phyloP scores from a whole-genome alignment of 2,329 filamentous ascomycete genomes.

The Teratosphaeriaceae sp. region DNA sequence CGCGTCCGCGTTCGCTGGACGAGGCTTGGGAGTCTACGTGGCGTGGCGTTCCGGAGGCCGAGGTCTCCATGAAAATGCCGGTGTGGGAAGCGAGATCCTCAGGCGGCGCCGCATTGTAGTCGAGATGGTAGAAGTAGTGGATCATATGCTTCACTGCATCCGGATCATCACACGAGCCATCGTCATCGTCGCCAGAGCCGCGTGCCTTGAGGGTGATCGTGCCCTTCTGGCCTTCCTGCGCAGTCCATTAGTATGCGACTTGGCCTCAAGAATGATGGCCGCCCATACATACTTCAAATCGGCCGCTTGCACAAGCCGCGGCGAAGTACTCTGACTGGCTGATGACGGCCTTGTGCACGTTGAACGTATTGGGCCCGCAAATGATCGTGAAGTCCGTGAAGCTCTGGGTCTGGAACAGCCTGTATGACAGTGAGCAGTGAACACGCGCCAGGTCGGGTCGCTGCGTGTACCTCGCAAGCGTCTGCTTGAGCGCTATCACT shows the following conservation, averaged over 20 bases:
- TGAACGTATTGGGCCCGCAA: slow-evolving; percentile 34
- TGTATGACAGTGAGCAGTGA: too few relatives aligned
- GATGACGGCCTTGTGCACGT: slow-evolving; percentile 36
- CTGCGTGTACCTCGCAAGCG: too few relatives aligned
- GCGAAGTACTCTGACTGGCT: slow-evolving; percentile 34
- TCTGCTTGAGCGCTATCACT: too few relatives aligned
- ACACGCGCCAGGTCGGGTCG: too few relatives aligned
- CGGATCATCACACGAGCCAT: slow-evolving; percentile 17
- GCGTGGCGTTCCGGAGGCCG: too few relatives aligned
- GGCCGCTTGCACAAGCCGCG: slow-evolving; percentile 9
- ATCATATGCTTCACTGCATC: slow-evolving; percentile 21
- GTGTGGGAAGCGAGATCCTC: too few relatives aligned
- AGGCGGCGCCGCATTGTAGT: slow-evolving; percentile 13
- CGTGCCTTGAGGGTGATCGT: slow-evolving; percentile 14
- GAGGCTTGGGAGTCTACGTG: too few relatives aligned
- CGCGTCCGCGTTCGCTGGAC: too few relatives aligned
- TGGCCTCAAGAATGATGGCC: background rate
- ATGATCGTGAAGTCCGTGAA: slow-evolving; percentile 39
- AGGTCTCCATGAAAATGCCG: too few relatives aligned
- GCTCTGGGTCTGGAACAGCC: slow-evolving; percentile 6
- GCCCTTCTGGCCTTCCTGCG: slow-evolving; percentile 12
- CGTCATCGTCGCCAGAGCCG: slow-evolving; percentile 9
- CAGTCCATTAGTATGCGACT: background rate
- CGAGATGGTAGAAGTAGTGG: slow-evolving; percentile 24
- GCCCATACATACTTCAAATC: slow-evolving; percentile 11